Conservation (phyloP, 805 yeast species). For the Dipodascopsis tothii region DNA sequence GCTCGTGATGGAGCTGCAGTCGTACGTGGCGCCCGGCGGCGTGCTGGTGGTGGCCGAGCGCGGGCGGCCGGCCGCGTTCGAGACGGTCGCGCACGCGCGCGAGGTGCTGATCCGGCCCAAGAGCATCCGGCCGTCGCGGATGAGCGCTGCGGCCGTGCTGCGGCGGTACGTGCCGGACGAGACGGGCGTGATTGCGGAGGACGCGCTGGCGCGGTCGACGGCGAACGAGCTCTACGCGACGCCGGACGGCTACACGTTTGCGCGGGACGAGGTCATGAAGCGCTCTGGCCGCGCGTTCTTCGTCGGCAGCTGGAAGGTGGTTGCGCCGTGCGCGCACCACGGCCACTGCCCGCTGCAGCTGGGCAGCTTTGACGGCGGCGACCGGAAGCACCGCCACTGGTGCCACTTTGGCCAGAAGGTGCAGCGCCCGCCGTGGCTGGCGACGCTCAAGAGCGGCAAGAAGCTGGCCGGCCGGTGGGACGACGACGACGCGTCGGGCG, state of each 20-base stretch:
- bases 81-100: constrained; percentile 79
- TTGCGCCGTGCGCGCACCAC: constrained; percentile 92
- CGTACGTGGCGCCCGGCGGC: constrained; percentile 68
- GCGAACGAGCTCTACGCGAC: not conserved
- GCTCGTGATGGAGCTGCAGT: constrained; percentile 51
- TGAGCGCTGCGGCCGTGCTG: not conserved
- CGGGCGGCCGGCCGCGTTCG: constrained; percentile 86
- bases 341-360: constrained; percentile 77
- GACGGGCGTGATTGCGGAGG: not conserved
- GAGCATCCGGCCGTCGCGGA: not conserved
- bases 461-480: constrained; percentile 67
- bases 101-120: constrained; percentile 79
- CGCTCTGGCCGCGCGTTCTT: not conserved
- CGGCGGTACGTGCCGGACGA: no score
- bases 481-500: no score
- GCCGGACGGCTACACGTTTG: not conserved
- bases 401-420: constrained; percentile 69
- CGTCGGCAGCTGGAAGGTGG: constrained; percentile 27
- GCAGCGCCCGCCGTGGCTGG: constrained; percentile 66
- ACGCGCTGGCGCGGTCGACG: not conserved
- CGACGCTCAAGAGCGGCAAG: constrained; percentile 80
- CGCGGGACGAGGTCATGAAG: not conserved
- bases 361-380: constrained; percentile 61
- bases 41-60: constrained; percentile 73
- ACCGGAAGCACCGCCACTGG: constrained; percentile 49